phyloP scores from a whole-genome alignment of 2,329 filamentous ascomycete genomes.

The Aureobasidium sp. region DNA sequence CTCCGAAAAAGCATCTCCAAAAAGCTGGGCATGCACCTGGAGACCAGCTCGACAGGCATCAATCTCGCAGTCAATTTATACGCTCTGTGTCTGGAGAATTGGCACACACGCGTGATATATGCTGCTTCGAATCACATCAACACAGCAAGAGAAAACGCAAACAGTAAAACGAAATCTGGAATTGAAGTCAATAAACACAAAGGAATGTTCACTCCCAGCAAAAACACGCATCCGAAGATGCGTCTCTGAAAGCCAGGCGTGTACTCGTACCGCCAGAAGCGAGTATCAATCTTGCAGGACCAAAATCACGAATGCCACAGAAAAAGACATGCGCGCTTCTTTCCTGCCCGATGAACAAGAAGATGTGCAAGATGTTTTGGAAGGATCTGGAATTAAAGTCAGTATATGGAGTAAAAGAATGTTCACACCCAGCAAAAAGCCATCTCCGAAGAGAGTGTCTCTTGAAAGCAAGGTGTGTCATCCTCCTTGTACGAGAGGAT shows the following conservation, averaged over 20 bases:
- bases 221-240: background rate
- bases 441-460: background rate
- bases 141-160: too few relatives aligned
- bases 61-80: background rate
- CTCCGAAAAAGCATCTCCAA: background rate
- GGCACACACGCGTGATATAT: background rate
- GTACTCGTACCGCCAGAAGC: background rate
- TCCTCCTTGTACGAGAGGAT: background rate
- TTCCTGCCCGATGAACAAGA: background rate
- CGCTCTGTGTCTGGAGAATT: background rate
- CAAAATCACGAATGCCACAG: background rate
- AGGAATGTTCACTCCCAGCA: background rate
- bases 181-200: background rate
- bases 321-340: background rate
- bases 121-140: too few relatives aligned
- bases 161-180: background rate
- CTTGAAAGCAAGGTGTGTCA: background rate
- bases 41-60: background rate
- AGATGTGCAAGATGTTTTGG: background rate
- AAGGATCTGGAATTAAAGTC: background rate
- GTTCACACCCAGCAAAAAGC: slow-evolving; percentile 3
- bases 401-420: background rate
- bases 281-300: background rate
- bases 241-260: background rate
- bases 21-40: background rate